Evolutionary conservation across 345 rosid species (phyloP).

Genomic region (Gossypium raimondii): DNA sequence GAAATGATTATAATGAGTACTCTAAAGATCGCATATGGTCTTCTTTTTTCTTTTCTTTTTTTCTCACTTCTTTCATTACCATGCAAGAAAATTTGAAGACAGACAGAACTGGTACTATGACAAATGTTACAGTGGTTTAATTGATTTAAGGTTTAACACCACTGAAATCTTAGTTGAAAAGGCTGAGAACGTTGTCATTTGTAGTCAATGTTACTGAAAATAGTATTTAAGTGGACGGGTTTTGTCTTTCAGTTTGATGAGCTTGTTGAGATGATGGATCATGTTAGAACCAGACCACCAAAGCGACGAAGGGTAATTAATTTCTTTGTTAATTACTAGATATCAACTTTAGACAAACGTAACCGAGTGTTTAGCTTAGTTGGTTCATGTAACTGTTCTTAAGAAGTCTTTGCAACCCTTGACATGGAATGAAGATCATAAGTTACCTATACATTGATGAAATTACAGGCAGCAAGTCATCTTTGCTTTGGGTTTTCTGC

Average conservation of each 20-base stretch:
- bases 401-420: too few species aligned
- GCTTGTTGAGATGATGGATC: constrained; percentile 16
- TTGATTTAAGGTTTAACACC: neutral
- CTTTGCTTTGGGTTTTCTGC: neutral
- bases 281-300: constrained; percentile 8
- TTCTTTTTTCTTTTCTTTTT: neutral
- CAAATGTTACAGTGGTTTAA: neutral
- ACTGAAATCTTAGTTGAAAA: neutral
- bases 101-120: neutral
- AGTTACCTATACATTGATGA: neutral
- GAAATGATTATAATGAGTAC: neutral
- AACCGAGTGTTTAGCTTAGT: neutral
- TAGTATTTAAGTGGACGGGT: too few species aligned
- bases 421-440: neutral
- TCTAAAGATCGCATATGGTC: neutral
- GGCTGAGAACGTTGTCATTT: neutral
- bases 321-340: neutral
- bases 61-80: neutral
- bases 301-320: constrained; percentile 18
- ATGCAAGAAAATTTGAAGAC: neutral
- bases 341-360: neutral
- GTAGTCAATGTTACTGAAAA: neutral
- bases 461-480: neutral
- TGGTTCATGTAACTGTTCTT: too few species aligned
- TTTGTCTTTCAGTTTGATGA: constrained; percentile 11